A percentile compares a stretch with the other conserved stretches of the same genome.
These are phyloP conservation scores for Nakaseomyces sp. DNA, from an alignment of 1,139 yeast species.

Conservation along the genomic window DNA sequence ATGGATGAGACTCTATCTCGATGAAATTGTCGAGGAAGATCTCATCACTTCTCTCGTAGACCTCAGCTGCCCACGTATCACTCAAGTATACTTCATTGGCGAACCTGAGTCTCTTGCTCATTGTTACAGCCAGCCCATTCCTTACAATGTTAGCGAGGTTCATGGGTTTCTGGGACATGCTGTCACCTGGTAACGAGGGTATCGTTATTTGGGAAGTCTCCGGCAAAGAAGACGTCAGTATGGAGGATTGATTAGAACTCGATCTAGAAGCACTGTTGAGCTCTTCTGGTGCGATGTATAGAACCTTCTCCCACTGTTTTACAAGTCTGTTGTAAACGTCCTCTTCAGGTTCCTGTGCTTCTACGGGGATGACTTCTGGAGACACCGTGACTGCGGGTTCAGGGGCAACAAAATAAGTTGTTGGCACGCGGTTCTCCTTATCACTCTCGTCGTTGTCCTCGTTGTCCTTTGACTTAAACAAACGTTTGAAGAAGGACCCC, in stretches of 20 bases:
- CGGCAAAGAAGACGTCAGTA: constrained; percentile 5
- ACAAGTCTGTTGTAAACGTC: constrained; percentile 8
- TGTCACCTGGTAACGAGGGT: neutral
- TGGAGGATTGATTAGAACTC: constrained; percentile 4
- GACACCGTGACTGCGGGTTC: neutral
- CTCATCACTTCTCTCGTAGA: constrained; percentile 23
- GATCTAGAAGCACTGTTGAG: constrained; percentile 5
- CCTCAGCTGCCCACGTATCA: constrained; percentile 21
- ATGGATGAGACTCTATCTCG: constrained; percentile 9
- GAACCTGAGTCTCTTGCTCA: constrained; percentile 11
- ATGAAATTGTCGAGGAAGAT: constrained; percentile 20
- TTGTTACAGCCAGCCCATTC: neutral
- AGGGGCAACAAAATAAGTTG: neutral
- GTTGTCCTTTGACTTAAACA: constrained; percentile 1
- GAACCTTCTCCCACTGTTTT: constrained; percentile 21
- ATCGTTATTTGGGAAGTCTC: constrained; percentile 2
- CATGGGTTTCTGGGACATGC: constrained; percentile 8
- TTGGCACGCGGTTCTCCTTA: neutral
- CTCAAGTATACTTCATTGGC: constrained; percentile 16
- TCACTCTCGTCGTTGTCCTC: neutral
- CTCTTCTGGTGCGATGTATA: constrained; percentile 10
- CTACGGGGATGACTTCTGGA: neutral
- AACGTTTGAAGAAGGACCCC: constrained; percentile 13
- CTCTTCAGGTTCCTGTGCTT: constrained; percentile 11
- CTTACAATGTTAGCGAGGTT: neutral